Base-by-base conservation (phyloP, 2,329 filamentous ascomycete genomes). In the Fusarium torulosum region DNA sequence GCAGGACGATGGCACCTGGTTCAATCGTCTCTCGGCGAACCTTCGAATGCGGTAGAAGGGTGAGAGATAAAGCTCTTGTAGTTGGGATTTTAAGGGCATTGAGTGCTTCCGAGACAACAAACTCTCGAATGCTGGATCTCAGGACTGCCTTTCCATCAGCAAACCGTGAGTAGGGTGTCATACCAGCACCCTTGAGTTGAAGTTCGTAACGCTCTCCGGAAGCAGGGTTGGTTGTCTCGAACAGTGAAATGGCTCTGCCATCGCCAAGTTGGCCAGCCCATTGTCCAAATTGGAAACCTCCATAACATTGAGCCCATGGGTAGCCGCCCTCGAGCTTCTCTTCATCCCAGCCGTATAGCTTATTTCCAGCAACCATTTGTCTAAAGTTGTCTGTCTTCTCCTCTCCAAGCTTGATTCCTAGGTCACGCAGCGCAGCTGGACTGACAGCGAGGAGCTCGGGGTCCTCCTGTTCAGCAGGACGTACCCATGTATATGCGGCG, bases 301-400 rank as follows among this genome's bases (percentile, higher is more conserved):
- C 96, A 77, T 99, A 99, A 81, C 96, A 98, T 80, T 99, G 96
- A 31, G 96, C 94, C 96, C 96, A 99, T 0, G 96, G 95, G 77
- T 99, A 99, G 42, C 96, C 89, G 20, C 91, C 91, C 59, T 88
- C 81, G 23, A 81, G 76, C 68, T 83, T 84, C 59, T 88, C 85
- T 59, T 91, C 86, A 67, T 93, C 86, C 87, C 91, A 92, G 49
- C 94, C 95, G 56, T 91, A 87, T 15, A 97, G 85, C 74, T 88
- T 90, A 76, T 96, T 97, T 4, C 96, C 96, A 0, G 92, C 88
- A 8, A 96, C 91, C 1, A 93, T 84, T 61, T 91, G 84, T 64
- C 87, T 86, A 77, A 98, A 97, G 13, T 92, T 90, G 1, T 91
- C 85, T 0, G 87, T 91, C 47, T 87, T 79, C 45, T 90, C 88